phyloP scores from a whole-genome alignment of 2,329 filamentous ascomycete species.

The Apiospora koreana region DNA sequence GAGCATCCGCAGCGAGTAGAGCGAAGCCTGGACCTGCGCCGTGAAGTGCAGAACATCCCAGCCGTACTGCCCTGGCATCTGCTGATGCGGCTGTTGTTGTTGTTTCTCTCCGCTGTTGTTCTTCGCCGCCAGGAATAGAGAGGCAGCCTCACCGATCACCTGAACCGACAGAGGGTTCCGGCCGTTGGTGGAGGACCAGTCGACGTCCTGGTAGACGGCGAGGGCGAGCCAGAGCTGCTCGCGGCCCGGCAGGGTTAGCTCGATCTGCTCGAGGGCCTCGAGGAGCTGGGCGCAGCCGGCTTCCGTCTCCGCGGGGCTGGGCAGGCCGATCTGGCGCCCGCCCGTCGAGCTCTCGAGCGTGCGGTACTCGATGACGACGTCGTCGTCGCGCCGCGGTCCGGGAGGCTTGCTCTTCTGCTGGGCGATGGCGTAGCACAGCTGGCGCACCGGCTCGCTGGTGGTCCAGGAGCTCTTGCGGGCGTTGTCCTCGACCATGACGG shows the following conservation, averaged over 20 bases:
- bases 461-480: slow-evolving; percentile 40
- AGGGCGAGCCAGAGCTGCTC: slow-evolving; percentile 36
- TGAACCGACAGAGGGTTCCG: slow-evolving; percentile 32
- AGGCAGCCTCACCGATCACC: slow-evolving; percentile 29
- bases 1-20: slow-evolving; percentile 63
- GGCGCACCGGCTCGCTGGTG: slow-evolving; percentile 35
- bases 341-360: slow-evolving; percentile 31
- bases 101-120: slow-evolving; percentile 18
- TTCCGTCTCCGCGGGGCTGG: slow-evolving; percentile 20
- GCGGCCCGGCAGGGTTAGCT: slow-evolving; percentile 13
- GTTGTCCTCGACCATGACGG: slow-evolving; percentile 41
- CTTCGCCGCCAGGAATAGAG: slow-evolving; percentile 14
- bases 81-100: slow-evolving; percentile 23
- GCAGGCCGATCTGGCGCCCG: slow-evolving; percentile 34
- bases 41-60: slow-evolving; percentile 65
- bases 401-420: slow-evolving; percentile 17
- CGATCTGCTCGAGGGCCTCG: slow-evolving; percentile 25
- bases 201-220: slow-evolving; percentile 38
- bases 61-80: slow-evolving; percentile 25
- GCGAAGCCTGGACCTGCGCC: slow-evolving; percentile 59
- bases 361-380: slow-evolving; percentile 39
- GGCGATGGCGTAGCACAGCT: slow-evolving; percentile 38
- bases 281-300: slow-evolving; percentile 26
- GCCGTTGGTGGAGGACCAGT: slow-evolving; percentile 31
- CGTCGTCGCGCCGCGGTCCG: slow-evolving; percentile 5